Base-by-base conservation (phyloP, 73 alveolate genomes). In the Symbiodinium pilosum region DNA sequence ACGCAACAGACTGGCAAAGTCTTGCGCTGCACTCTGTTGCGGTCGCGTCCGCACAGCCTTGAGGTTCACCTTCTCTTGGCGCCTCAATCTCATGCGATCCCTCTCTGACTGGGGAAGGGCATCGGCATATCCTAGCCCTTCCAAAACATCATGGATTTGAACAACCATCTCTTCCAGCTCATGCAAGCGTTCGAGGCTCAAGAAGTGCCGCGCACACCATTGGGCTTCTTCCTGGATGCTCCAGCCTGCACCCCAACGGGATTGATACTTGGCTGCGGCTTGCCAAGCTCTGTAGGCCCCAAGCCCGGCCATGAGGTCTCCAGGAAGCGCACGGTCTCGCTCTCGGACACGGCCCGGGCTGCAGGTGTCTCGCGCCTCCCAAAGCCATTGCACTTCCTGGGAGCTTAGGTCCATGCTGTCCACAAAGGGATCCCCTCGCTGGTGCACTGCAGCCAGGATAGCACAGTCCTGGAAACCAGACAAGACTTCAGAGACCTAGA, bases 121-220 rank as follows among this genome's bases (percentile, higher is more conserved):
- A 21, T 44, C 18, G 12, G 95, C 95, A 28, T 88, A 88, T 38
- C 95, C 95, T 86, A 88, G 41, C 14, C 43, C 95, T 40, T 88
- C 95, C 86, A 88, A 40, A 42, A 88, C 95, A 64, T 88, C 95
- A 20, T 40, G 95, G 44, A 88, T 88, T 32, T 88, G 95, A 51
- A 41, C 68, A 39, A 88, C 95, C 95, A 88, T 88, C 86, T 88
- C 95, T 20, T 88, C 95, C 16, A 88, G n/a, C 41, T 88, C 95
- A 41, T 40, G 95, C 12, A 83, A 68, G 41, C 91, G 87, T n/a
- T 88, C 95, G 51, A 88, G 24, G 43, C 95, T 88, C 86, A 88
- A 12, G 86, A 59, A 64, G 47, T 88, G 95, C 69, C 64, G 42
- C 38, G 43, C 86, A 43, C 95, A 88, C 95, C 95, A 88, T 4